Evolutionary conservation across 2,329 filamentous ascomycete genomes (phyloP), one percentile per base, ranked within the genome.

Genomic region (Colletotrichum sansevieriae): DNA sequence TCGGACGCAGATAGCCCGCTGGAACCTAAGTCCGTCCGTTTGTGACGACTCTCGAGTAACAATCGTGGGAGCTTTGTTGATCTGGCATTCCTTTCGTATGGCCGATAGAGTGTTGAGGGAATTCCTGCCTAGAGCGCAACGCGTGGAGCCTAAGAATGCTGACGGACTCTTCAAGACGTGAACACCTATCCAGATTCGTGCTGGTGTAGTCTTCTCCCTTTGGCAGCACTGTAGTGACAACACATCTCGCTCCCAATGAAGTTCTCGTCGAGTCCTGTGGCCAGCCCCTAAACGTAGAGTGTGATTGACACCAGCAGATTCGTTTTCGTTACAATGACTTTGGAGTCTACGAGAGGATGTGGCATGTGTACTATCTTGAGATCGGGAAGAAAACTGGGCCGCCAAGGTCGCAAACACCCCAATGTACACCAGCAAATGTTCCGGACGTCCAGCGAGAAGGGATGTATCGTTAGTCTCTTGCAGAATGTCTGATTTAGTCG

Each of bases 401-500:
- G 51, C 35, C 2, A 43, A 64, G 3, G n/a, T 20, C 13, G 43
- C 61, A 3, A 62, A 44, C n/a, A 62, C 29, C 1, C 57, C 49
- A n/a, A n/a, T 43, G 41, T 62, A 66, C 15, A 37, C 2, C 22
- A 41, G 57, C 18, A 9, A 49, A 11, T 9, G 39, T 0, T 35
- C 22, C 1, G 41, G 63, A 37, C 4, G 33, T 22, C 66, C 66
- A 65, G 62, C 62, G 4, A 69, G 44, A 12, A 56, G 56, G 8
- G 60, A 67, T 2, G 57, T 25, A 8, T 67, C 60, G 22, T 60
- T 59, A 2, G 54, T 64, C 4, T 62, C 44, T 41, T 44, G 43
- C 11, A 63, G 20, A 11, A 63, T 63, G n/a, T 63, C 52, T 20
- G 43, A 25, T 73, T 68, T 18, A 73, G 13, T 55, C 75, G 67